Percentiles rank a stretch among this genome's conserved stretches.
phyloP scores from a whole-genome alignment of 2,329 filamentous ascomycete genomes.

The Fusarium begoniae region DNA sequence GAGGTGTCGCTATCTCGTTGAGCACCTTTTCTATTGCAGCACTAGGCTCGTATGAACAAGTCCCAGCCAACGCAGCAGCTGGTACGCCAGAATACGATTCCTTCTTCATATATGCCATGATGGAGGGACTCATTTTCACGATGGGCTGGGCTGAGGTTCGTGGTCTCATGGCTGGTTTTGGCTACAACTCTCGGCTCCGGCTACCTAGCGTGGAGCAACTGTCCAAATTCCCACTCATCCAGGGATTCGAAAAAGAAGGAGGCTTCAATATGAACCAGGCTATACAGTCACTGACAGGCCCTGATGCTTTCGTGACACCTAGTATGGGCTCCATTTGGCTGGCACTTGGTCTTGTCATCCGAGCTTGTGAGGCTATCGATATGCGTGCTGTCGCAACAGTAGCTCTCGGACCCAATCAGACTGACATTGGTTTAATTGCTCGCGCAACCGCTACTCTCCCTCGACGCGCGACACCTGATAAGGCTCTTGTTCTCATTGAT shows the following conservation, averaged over 20 bases:
- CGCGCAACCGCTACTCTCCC: neutral
- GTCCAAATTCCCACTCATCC: neutral
- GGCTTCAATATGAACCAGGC: neutral
- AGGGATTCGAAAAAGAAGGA: accelerated
- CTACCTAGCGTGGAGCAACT: neutral
- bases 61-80: accelerated
- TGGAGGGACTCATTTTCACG: neutral
- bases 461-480: neutral
- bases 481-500: neutral
- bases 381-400: neutral
- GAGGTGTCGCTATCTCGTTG: neutral
- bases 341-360: neutral
- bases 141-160: neutral
- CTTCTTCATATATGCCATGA: accelerated
- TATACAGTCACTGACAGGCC: accelerated
- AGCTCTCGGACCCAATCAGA: accelerated
- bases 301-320: neutral
- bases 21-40: neutral
- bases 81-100: neutral
- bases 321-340: neutral
- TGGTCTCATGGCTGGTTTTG: neutral
- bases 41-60: neutral
- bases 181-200: neutral
- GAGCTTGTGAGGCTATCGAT: neutral
- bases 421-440: neutral